Conservation (phyloP, 305 asterid genomes). For the Plantago lanceolata region DNA sequence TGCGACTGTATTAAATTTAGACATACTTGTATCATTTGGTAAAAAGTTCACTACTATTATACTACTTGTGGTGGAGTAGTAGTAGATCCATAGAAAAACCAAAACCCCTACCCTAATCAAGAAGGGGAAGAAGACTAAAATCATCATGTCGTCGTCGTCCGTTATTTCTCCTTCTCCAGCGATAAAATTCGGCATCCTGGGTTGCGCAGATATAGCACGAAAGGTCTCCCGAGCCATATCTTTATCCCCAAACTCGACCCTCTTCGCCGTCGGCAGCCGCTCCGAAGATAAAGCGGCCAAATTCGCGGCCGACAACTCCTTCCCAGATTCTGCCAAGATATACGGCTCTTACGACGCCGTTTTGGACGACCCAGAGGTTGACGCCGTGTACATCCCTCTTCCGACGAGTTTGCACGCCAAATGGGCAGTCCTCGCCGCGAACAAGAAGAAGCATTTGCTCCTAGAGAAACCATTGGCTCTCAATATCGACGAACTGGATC, state of each 20-base stretch:
- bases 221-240: constrained; percentile 38
- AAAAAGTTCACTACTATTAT: too few species aligned
- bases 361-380: constrained; percentile 67
- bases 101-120: too few species aligned
- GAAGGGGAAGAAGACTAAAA: too few species aligned
- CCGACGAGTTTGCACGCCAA: constrained; percentile 69
- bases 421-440: constrained; percentile 80
- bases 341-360: constrained; percentile 69
- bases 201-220: constrained; percentile 43
- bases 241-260: constrained; percentile 38
- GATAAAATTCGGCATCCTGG: constrained; percentile 38
- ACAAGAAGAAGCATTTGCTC: constrained; percentile 72
- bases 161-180: constrained; percentile 26
- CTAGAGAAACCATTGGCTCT: constrained; percentile 78
- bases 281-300: constrained; percentile 33
- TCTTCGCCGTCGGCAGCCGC: constrained; percentile 43
- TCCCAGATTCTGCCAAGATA: constrained; percentile 32
- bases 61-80: too few species aligned
- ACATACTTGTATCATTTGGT: too few species aligned
- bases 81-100: too few species aligned
- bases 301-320: constrained; percentile 35
- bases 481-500: constrained; percentile 52
- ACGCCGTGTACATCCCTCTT: constrained; percentile 73
- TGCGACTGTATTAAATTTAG: too few species aligned
- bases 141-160: too few species aligned